These are phyloP conservation scores for Metschnikowia kofuensis DNA, from an alignment of 805 yeast species.

Conservation along the genomic window DNA sequence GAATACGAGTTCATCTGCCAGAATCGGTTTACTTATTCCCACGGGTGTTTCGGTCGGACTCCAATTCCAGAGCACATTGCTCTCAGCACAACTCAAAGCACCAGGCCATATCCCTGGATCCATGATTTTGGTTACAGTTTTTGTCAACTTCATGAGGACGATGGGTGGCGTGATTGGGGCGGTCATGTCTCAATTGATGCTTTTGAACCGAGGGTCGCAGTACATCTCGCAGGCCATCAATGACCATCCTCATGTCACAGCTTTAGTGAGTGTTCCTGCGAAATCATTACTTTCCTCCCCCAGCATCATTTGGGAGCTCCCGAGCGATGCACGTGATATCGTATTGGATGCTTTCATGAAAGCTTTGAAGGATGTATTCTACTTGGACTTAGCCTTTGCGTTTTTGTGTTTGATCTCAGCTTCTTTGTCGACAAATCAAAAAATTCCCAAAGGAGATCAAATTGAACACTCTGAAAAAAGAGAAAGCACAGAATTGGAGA, in stretches of 20 bases:
- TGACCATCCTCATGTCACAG: constrained; percentile 4
- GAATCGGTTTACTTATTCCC: constrained; percentile 34
- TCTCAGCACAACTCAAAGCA: constrained; percentile 37
- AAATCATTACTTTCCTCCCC: constrained; percentile 24
- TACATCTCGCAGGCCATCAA: constrained; percentile 10
- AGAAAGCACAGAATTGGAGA: not conserved
- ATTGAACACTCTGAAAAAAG: constrained; percentile 9
- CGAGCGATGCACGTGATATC: constrained; percentile 20
- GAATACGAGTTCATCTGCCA: constrained; percentile 20
- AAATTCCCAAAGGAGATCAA: constrained; percentile 14
- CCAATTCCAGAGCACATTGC: constrained; percentile 34
- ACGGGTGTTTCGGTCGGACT: constrained; percentile 36
- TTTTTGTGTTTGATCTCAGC: constrained; percentile 12
- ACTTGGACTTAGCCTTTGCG: constrained; percentile 18
- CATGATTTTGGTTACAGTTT: constrained; percentile 33
- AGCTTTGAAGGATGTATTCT: constrained; percentile 17
- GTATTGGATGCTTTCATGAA: constrained; percentile 25
- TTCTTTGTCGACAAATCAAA: constrained; percentile 14
- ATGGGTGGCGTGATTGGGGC: constrained; percentile 33
- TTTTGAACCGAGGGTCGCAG: constrained; percentile 10
- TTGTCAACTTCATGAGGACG: constrained; percentile 31
- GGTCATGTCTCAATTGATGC: constrained; percentile 32
- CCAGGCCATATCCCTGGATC: constrained; percentile 36
- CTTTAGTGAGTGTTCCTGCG: constrained; percentile 4
- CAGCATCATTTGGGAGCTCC: constrained; percentile 23